Percentiles rank a stretch among this genome's conserved stretches.
Conservation (phyloP, 1,139 yeast genomes). For the Geotrichum klebahnii region DNA sequence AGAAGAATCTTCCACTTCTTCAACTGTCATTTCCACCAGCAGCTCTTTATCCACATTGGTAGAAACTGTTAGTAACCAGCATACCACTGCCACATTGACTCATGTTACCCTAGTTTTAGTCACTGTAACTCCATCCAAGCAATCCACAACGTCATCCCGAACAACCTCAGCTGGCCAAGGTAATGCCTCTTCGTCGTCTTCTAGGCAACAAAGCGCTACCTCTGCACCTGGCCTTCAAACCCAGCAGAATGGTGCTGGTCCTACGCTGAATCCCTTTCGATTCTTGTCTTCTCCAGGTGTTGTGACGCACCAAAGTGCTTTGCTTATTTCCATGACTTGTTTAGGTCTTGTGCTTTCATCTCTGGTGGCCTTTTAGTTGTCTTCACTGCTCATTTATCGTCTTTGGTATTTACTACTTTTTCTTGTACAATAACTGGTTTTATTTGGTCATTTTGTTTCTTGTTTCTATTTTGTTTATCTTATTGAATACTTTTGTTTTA, state of each 20-base stretch:
- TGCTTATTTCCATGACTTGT: background rate
- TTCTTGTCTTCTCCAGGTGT: background rate
- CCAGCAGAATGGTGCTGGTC: background rate
- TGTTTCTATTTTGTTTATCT: too few species aligned
- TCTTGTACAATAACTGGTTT: background rate
- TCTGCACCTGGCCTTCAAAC: constrained; percentile 8
- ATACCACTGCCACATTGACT: constrained; percentile 17
- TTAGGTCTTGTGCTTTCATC: background rate
- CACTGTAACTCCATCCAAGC: constrained; percentile 12
- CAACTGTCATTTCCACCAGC: background rate
- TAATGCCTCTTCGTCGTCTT: background rate
- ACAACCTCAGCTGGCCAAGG: background rate
- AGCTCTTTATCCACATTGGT: constrained; percentile 6
- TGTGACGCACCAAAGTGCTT: background rate
- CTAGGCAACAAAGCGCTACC: background rate
- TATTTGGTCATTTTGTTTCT: too few species aligned
- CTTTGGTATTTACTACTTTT: background rate
- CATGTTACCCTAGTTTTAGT: constrained; percentile 16
- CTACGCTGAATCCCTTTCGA: constrained; percentile 6
- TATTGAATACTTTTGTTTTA: too few species aligned
- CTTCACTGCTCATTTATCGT: background rate
- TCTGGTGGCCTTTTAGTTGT: background rate
- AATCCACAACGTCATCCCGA: background rate
- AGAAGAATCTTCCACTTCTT: constrained; percentile 1
- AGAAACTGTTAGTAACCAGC: constrained; percentile 10